Percentiles rank a stretch among this genome's conserved stretches.
Conservation (phyloP, 2,329 filamentous ascomycete species). For the Cladosporium halotolerans region DNA sequence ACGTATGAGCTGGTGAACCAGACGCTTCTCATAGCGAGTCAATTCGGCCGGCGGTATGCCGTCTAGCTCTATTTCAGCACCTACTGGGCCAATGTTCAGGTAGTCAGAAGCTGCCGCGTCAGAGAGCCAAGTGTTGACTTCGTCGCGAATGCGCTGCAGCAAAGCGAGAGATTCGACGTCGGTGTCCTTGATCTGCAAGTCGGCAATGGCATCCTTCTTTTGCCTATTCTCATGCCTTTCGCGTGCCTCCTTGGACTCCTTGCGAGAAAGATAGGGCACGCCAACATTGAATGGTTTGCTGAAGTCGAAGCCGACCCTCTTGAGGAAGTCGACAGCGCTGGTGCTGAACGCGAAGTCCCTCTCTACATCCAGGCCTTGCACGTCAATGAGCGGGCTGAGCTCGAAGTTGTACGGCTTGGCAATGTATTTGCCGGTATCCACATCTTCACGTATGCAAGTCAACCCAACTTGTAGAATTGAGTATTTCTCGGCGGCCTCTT, state of each 20-base stretch:
- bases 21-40: constrained; percentile 56
- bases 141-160: constrained; percentile 39
- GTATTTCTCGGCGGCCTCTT: constrained; percentile 55
- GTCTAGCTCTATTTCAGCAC: constrained; percentile 11
- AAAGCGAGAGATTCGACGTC: constrained; percentile 50
- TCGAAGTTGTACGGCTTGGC: constrained; percentile 60
- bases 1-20: constrained; percentile 61
- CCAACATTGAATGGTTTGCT: constrained; percentile 50
- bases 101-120: constrained; percentile 23
- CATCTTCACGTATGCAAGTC: constrained; percentile 56
- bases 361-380: constrained; percentile 50
- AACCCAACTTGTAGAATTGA: constrained; percentile 62
- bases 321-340: constrained; percentile 56
- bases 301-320: constrained; percentile 53
- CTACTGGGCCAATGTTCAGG: constrained; percentile 29
- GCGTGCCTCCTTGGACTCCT: constrained; percentile 48
- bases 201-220: constrained; percentile 34
- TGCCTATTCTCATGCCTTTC: constrained; percentile 39
- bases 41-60: constrained; percentile 30
- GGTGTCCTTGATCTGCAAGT: constrained; percentile 47
- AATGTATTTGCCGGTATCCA: constrained; percentile 49
- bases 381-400: constrained; percentile 50
- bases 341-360: constrained; percentile 52
- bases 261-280: constrained; percentile 56
- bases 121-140: constrained; percentile 44